Percentiles rank a stretch among this genome's conserved stretches.
These are phyloP conservation scores for Populus nigra DNA, from an alignment of 345 rosid species.

Conservation along the genomic window DNA sequence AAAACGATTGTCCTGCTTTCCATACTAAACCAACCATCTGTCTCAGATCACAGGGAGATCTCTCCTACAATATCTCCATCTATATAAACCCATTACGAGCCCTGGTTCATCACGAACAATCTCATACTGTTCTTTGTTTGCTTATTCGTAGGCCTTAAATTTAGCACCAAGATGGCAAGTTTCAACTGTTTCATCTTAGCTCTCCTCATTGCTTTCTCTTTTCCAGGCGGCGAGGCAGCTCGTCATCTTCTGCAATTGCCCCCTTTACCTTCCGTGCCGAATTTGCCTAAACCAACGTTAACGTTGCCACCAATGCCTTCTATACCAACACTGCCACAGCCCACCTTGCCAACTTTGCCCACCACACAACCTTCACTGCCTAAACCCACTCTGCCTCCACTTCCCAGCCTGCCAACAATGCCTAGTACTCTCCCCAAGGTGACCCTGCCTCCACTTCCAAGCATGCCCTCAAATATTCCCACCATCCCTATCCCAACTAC, in stretches of 20 bases:
- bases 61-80: too few species aligned
- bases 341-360: slow-evolving; percentile 2
- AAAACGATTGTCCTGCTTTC: background rate
- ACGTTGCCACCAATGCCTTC: slow-evolving; percentile 18
- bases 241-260: slow-evolving; percentile 29
- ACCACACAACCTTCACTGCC: slow-evolving; percentile 10
- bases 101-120: too few species aligned
- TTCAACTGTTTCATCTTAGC: background rate
- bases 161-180: background rate
- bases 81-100: too few species aligned
- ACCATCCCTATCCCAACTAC: slow-evolving; percentile 1
- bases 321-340: slow-evolving; percentile 18
- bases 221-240: slow-evolving; percentile 21
- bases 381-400: background rate
- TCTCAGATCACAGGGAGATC: too few species aligned
- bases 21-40: too few species aligned
- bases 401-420: slow-evolving; percentile 5
- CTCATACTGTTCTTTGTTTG: too few species aligned
- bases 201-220: slow-evolving; percentile 14
- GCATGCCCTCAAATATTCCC: slow-evolving; percentile 27
- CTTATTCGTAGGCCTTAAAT: too few species aligned
- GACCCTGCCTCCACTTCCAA: slow-evolving; percentile 22
- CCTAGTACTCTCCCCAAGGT: slow-evolving; percentile 15
- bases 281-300: slow-evolving; percentile 4
- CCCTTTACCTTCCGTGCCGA: slow-evolving; percentile 18